Conservation (phyloP, 2,329 filamentous ascomycete genomes). For the Pseudopithomyces chartarum region DNA sequence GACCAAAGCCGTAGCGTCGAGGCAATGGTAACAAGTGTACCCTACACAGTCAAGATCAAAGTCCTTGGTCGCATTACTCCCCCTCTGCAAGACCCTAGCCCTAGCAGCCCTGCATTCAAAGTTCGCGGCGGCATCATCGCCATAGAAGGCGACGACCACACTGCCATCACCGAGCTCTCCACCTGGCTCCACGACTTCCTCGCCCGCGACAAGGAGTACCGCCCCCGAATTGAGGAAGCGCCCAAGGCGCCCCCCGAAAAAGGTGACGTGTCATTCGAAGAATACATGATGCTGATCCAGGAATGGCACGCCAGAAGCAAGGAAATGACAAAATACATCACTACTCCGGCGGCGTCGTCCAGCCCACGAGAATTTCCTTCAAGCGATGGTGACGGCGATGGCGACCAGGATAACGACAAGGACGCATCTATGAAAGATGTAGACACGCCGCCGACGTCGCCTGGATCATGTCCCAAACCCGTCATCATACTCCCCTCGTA, state of each 20-base stretch:
- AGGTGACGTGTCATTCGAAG: slow-evolving; percentile 45
- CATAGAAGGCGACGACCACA: slow-evolving; percentile 73
- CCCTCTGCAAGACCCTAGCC: slow-evolving; percentile 54
- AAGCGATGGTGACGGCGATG: slow-evolving; percentile 9
- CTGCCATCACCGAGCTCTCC: slow-evolving; percentile 69
- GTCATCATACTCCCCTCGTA: slow-evolving; percentile 80
- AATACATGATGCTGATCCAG: slow-evolving; percentile 71
- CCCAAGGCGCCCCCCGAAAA: slow-evolving; percentile 44
- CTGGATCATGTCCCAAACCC: slow-evolving; percentile 54
- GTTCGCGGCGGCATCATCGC: slow-evolving; percentile 80
- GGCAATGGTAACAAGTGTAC: slow-evolving; percentile 75
- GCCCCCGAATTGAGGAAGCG: slow-evolving; percentile 56
- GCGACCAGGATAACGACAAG: slow-evolving; percentile 21
- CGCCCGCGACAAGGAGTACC: slow-evolving; percentile 57
- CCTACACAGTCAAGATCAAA: slow-evolving; percentile 75
- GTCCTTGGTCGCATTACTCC: slow-evolving; percentile 77
- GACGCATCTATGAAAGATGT: slow-evolving; percentile 16
- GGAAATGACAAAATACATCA: slow-evolving; percentile 69
- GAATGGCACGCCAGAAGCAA: slow-evolving; percentile 77
- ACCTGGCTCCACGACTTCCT: slow-evolving; percentile 64
- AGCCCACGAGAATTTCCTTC: slow-evolving; percentile 2
- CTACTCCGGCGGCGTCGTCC: slow-evolving; percentile 21
- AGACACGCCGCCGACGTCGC: slow-evolving; percentile 6
- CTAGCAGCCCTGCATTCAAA: slow-evolving; percentile 38
- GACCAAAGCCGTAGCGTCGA: slow-evolving; percentile 61